A percentile compares a stretch with the other conserved stretches of the same genome.
Evolutionary conservation across 1,284 basidiomycete species (phyloP).

Genomic region (Moesziomyces parantarcticus): DNA sequence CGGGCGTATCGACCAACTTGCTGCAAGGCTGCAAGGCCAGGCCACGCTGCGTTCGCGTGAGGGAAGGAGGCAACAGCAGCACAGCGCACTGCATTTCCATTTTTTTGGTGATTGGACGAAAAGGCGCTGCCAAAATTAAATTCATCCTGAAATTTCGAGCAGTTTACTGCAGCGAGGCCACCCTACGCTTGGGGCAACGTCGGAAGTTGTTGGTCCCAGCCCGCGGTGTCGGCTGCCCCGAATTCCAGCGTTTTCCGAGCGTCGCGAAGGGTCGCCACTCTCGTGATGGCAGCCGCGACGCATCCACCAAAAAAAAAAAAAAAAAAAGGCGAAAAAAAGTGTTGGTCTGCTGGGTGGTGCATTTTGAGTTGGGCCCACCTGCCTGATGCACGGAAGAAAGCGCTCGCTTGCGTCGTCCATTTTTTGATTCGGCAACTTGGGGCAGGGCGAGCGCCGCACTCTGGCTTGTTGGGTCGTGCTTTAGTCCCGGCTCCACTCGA

Average conservation of each 20-base stretch:
- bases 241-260: neutral
- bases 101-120: too few species aligned
- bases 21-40: too few species aligned
- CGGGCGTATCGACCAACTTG: too few species aligned
- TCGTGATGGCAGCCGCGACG: constrained; percentile 3
- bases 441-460: neutral
- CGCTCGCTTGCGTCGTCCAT: neutral
- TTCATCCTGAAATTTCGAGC: neutral
- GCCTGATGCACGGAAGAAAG: constrained; percentile 2
- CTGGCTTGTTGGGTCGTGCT: constrained; percentile 8
- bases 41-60: neutral
- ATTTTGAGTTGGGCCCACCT: neutral
- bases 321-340: constrained; percentile 5
- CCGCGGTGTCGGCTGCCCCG: neutral
- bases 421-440: neutral
- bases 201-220: neutral
- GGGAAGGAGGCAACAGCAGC: too few species aligned
- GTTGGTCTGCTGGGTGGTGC: constrained; percentile 8
- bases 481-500: neutral
- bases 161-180: neutral
- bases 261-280: constrained; percentile 8
- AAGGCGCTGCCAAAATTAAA: neutral
- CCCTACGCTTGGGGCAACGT: neutral
- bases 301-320: constrained; percentile 1
- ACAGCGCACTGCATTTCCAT: too few species aligned